Base-by-base conservation (phyloP, 2,329 filamentous ascomycete species). In the Calonectria hongkongensis region DNA sequence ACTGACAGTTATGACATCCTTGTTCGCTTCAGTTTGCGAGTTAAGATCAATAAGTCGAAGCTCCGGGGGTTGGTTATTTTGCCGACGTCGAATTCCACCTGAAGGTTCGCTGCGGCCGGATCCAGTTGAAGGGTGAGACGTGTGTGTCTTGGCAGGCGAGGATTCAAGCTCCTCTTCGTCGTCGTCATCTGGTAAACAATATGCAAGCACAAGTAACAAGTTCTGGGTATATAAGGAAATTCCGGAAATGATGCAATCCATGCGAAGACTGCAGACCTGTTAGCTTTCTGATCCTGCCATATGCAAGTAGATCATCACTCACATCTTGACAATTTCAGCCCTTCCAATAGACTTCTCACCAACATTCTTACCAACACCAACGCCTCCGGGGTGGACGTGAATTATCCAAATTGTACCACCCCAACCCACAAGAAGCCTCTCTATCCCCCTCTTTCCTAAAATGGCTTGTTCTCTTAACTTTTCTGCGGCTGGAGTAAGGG, bases 171-270 rank as follows among this genome's bases (percentile, higher is more conserved):
- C 82, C 2, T 86, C 84, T 12, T 92, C 89, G 16, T 92, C 90
- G n/a, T 94, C 90, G 10, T 92, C 88, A 56, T 95, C 94, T 45
- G 93, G 91, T 73, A 93, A 93, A 80, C 95, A 92, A 85, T 97
- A 98, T 81, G 96, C 96, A 86, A 99, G 93, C 80, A 98, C 94
- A 79, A 98, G 91, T 84, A 99, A 89, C 78, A 98, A 89, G 82
- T 92, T 97, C 82, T 95, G 95, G 82, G 95, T 98, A 92, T 98
- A 98, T 85, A 99, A 89, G 76, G 96, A 97, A 84, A 99, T 94
- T 80, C 97, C 97, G 82, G 97, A 98, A 87, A 99, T 95, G 83
- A 98, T 95, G 88, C 97, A 98, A 87, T 99, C 97, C 85, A 97
- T 98, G 81, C 95, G 94, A 85, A 98, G 91, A 86, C 95, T 98